Evolutionary conservation across 257 asterid genomes (phyloP), one percentile per base, ranked within the genome.

Genomic region (Paulownia fortunei): DNA sequence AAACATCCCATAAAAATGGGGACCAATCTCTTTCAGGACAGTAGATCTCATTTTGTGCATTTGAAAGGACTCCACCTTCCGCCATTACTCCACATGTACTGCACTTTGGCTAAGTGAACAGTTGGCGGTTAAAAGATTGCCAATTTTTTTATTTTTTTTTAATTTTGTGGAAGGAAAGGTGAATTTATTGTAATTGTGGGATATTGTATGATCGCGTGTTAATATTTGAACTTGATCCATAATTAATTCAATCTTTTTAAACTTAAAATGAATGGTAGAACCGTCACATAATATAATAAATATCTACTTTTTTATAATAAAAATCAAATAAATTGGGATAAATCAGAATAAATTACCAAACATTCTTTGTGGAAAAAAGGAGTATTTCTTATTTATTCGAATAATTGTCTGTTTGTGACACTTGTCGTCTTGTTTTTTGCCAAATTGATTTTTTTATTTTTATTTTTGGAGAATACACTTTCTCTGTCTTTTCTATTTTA

Each of bases 11-110:
- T 51, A 21, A 72, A 54, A 54, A 74, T 55, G 82, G 84, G 82
- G 82, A 83, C 86, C 81, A 83, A 83, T 79, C 76, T 63, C 60
- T 69, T 23, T 74, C 49, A 74, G n/a, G 2, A 42, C 78, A 46
- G 30, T 52, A 79, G 39, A 71, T 62, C 82, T 46, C 72, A 69
- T 69, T 59, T 69, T 46, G 68, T 18, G 49, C 69, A 18, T 55
- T 2, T 15, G 15, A 8, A 59, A 26, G 37, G 37, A 46, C 49
- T 67, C 70, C 69, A 77, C 76, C n/a, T 12, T 15, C 16, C 11
- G 8, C 2, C 27, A 42, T 59, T 27, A 7, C 69, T 21, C 30
- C 78, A 42, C 70, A 37, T 74, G 75, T 73, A 63, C 23, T 78
- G 81, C 83, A 74, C 81, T 68, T 75, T 32, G 61, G 54, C 68